Evolutionary conservation across 768 basidiomycete genomes (phyloP).

Genomic region (Boletellus sp.): DNA sequence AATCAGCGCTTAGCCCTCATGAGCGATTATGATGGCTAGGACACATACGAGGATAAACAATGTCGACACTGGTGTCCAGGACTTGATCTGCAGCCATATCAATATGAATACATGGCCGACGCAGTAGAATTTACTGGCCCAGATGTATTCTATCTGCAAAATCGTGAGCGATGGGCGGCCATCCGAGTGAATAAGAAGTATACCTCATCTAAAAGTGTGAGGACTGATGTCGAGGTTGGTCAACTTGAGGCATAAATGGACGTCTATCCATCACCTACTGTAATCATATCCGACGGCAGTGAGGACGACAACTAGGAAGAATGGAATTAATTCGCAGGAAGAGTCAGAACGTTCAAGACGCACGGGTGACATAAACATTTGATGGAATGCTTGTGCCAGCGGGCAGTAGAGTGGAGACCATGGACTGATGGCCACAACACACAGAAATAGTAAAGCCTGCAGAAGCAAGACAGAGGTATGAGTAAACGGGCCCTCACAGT

Average conservation of each 20-base stretch:
- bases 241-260: not conserved
- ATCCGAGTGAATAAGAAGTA: not conserved
- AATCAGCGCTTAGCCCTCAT: not conserved
- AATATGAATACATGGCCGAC: not conserved
- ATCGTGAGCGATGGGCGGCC: too few species aligned
- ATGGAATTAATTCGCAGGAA: not conserved
- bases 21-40: not conserved
- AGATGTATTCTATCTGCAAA: not conserved
- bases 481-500: too few species aligned
- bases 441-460: too few species aligned
- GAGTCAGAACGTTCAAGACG: not conserved
- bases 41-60: not conserved
- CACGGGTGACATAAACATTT: not conserved
- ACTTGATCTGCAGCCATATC: not conserved
- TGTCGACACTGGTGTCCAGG: not conserved
- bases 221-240: not conserved
- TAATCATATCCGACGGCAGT: not conserved
- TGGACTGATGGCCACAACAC: not conserved
- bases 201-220: not conserved
- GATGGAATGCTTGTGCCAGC: not conserved
- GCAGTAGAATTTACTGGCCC: not conserved
- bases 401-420: not conserved
- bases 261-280: not conserved
- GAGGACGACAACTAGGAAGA: not conserved
- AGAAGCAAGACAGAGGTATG: too few species aligned